Conservation (phyloP, 306 rosid species). For the Argentina anserina region DNA sequence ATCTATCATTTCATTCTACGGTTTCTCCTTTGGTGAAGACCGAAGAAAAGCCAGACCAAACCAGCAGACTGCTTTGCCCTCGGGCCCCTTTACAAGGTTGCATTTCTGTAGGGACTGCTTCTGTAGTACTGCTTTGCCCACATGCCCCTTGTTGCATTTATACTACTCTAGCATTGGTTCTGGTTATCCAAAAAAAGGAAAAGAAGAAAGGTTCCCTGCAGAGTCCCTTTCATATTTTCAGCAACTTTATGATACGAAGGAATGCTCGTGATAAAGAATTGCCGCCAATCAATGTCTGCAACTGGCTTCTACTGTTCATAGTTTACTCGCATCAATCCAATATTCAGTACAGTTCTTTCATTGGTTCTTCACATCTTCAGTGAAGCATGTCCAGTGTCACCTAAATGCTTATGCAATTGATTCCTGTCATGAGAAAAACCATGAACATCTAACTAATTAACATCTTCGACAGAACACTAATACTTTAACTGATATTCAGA, state of each 20-base stretch:
- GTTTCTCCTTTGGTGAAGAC: background rate
- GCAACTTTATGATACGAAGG: conserved; percentile 2
- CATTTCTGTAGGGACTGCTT: too few relatives aligned
- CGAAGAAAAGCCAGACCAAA: background rate
- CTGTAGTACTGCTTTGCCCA: background rate
- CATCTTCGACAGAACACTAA: background rate
- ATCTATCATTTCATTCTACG: background rate
- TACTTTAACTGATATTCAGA: background rate
- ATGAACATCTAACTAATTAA: conserved; percentile 5
- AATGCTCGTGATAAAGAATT: conserved; percentile 3
- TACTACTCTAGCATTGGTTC: background rate
- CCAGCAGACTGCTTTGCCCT: background rate
- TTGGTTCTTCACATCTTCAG: conserved; percentile 35
- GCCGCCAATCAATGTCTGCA: background rate
- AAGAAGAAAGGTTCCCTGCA: background rate
- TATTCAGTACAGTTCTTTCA: background rate
- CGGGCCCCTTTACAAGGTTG: conserved; percentile 1
- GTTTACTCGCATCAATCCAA: background rate
- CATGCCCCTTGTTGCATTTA: background rate
- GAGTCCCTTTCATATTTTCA: background rate
- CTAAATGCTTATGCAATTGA: conserved; percentile 70
- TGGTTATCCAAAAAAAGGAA: background rate
- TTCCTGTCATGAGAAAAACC: conserved; percentile 54
- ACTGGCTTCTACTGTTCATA: background rate
- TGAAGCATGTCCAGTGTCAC: conserved; percentile 76